Conservation (phyloP, 2,329 filamentous ascomycete species). For the Periconia macrospinosa region DNA sequence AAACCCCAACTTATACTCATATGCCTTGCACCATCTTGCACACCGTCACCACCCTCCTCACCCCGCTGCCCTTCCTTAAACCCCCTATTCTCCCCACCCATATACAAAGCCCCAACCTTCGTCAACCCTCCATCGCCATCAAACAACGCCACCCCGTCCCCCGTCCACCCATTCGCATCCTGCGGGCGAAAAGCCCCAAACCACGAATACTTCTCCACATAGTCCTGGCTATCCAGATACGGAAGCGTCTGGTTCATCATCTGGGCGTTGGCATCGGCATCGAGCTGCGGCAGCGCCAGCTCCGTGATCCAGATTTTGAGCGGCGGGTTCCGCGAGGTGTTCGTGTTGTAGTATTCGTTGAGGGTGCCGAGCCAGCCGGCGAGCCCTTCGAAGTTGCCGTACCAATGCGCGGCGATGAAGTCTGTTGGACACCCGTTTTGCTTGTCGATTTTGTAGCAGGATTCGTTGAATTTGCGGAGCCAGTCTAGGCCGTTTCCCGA, state of each 20-base stretch:
- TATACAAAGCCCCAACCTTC: conserved; percentile 34
- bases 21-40: conserved; percentile 14
- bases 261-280: conserved; percentile 59
- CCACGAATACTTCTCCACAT: conserved; percentile 43
- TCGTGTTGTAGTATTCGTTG: conserved; percentile 51
- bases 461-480: conserved; percentile 67
- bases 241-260: conserved; percentile 72
- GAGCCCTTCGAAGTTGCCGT: conserved; percentile 69
- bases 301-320: conserved; percentile 75
- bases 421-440: conserved; percentile 51
- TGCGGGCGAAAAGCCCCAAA: conserved; percentile 37
- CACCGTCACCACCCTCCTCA: conserved; percentile 28
- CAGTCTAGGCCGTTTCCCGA: conserved; percentile 64
- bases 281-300: conserved; percentile 64
- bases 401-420: conserved; percentile 58
- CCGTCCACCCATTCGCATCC: conserved; percentile 41
- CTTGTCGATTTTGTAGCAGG: conserved; percentile 49
- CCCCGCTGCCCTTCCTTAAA: conserved; percentile 36
- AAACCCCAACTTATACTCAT: conserved; percentile 1
- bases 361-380: conserved; percentile 67
- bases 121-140: conserved; percentile 35
- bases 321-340: conserved; percentile 51
- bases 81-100: conserved; percentile 26
- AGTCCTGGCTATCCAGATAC: conserved; percentile 66
- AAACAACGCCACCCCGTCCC: conserved; percentile 38